Percentiles rank a stretch among this genome's conserved stretches.
phyloP scores from a whole-genome alignment of 352 stramenopile species.

The Pythium myriotylum region DNA sequence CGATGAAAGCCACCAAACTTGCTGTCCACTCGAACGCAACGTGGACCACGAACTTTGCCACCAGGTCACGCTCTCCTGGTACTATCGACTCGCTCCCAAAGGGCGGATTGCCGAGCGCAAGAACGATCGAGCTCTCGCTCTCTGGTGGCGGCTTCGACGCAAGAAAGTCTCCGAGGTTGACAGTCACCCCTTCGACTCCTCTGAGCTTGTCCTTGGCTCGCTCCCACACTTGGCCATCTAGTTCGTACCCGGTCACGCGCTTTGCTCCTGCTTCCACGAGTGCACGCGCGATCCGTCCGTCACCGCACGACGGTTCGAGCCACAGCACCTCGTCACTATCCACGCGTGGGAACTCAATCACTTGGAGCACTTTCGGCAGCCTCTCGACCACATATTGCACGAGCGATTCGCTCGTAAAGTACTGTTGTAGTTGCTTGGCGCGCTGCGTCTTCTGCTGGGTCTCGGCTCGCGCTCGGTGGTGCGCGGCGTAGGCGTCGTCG shows the following conservation, averaged over 20 bases:
- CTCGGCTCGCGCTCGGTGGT: conserved; percentile 24
- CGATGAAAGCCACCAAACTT: conserved; percentile 64
- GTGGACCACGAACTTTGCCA: conserved; percentile 59
- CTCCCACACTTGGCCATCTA: conserved; percentile 42
- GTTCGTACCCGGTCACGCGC: conserved; percentile 58
- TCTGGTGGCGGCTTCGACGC: conserved; percentile 28
- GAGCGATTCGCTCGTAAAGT: conserved; percentile 58
- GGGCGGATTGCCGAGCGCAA: conserved; percentile 71
- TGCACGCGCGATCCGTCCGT: conserved; percentile 53
- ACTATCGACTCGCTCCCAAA: conserved; percentile 37
- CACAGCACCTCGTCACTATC: conserved; percentile 37
- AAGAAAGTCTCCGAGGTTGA: conserved; percentile 60
- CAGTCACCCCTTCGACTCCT: conserved; percentile 15
- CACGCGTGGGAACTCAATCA: neutral
- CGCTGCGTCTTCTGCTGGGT: conserved; percentile 33
- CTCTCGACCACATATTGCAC: conserved; percentile 41
- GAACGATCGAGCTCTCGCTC: conserved; percentile 18
- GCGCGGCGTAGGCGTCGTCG: conserved; percentile 44
- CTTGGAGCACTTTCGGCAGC: conserved; percentile 27
- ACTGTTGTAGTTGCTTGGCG: conserved; percentile 69
- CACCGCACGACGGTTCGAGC: conserved; percentile 77
- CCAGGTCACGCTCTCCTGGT: conserved; percentile 40
- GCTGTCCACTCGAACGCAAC: conserved; percentile 48
- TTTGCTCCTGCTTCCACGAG: conserved; percentile 44
- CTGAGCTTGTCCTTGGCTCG: conserved; percentile 22